These are phyloP conservation scores for Epichloe typhina DNA, from an alignment of 2,329 filamentous ascomycete species.

Conservation along the genomic window DNA sequence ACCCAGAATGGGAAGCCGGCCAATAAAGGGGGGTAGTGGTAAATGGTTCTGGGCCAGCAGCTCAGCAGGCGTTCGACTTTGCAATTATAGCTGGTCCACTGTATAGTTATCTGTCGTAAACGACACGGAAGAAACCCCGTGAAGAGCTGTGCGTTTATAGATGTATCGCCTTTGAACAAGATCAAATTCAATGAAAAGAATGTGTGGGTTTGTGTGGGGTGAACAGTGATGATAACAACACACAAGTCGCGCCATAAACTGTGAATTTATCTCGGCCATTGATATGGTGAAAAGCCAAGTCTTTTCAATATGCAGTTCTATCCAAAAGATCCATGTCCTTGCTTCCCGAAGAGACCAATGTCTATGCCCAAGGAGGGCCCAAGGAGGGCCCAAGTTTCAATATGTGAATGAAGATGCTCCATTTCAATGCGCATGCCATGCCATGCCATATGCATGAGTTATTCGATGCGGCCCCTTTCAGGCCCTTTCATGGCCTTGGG, in stretches of 20 bases:
- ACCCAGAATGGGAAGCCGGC: slow-evolving; percentile 27
- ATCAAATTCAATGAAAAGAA: not conserved
- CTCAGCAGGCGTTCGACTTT: not conserved
- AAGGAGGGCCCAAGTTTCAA: too few relatives aligned
- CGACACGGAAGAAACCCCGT: not conserved
- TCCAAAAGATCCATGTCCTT: not conserved
- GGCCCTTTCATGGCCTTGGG: too few relatives aligned
- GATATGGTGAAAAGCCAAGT: not conserved
- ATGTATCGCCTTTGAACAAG: slow-evolving; percentile 6
- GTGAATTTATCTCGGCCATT: not conserved
- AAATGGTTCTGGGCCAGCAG: slow-evolving; percentile 1
- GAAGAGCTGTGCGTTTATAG: slow-evolving; percentile 13
- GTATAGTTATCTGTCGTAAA: slow-evolving; percentile 17
- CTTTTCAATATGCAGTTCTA: not conserved
- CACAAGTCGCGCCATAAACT: not conserved
- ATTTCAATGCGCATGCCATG: not conserved
- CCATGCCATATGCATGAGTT: not conserved
- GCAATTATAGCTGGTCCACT: slow-evolving; percentile 12
- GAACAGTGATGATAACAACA: too few relatives aligned
- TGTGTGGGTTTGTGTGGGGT: too few relatives aligned
- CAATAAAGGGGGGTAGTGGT: slow-evolving; percentile 16
- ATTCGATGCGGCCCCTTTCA: not conserved
- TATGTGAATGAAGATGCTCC: not conserved
- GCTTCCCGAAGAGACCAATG: not conserved
- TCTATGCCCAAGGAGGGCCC: not conserved